These are phyloP conservation scores for Zalerion maritima DNA, from an alignment of 495 filamentous ascomycete species.

Conservation along the genomic window DNA sequence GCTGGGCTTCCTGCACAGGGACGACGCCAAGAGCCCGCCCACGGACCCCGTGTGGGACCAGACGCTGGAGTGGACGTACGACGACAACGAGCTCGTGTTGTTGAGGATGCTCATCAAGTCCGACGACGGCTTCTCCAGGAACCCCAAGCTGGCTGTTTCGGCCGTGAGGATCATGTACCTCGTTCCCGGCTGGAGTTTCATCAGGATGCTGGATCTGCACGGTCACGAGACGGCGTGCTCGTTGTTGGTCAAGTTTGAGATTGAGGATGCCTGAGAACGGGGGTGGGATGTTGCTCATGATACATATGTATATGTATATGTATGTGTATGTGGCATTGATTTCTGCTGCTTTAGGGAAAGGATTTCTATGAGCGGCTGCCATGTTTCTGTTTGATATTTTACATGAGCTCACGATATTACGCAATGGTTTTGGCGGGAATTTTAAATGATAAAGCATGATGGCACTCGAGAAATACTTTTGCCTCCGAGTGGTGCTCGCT, in stretches of 20 bases:
- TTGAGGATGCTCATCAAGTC: conserved; percentile 38
- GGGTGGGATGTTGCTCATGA: no score
- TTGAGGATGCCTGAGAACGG: conserved; percentile 17
- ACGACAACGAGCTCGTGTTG: conserved; percentile 38
- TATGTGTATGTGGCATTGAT: no score
- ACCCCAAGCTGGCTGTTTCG: conserved; percentile 32
- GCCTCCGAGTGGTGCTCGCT: no score
- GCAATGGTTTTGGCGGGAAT: no score
- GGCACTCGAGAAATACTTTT: no score
- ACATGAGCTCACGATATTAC: no score
- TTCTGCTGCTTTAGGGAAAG: no score
- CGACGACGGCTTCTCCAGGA: conserved; percentile 34
- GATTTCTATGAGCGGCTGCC: no score
- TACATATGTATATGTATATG: no score
- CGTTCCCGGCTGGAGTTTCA: conserved; percentile 33
- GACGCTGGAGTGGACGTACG: conserved; percentile 37
- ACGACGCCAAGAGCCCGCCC: conserved; percentile 26
- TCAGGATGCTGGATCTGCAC: conserved; percentile 38
- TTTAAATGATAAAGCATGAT: no score
- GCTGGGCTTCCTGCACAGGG: conserved; percentile 22
- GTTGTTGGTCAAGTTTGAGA: conserved; percentile 35
- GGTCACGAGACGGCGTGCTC: conserved; percentile 35
- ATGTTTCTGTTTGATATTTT: no score
- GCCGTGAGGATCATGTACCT: conserved; percentile 34
- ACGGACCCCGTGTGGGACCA: conserved; percentile 39